These are phyloP conservation scores for Sugiyamaella smithiae DNA, from an alignment of 805 yeast genomes.

Conservation along the genomic window DNA sequence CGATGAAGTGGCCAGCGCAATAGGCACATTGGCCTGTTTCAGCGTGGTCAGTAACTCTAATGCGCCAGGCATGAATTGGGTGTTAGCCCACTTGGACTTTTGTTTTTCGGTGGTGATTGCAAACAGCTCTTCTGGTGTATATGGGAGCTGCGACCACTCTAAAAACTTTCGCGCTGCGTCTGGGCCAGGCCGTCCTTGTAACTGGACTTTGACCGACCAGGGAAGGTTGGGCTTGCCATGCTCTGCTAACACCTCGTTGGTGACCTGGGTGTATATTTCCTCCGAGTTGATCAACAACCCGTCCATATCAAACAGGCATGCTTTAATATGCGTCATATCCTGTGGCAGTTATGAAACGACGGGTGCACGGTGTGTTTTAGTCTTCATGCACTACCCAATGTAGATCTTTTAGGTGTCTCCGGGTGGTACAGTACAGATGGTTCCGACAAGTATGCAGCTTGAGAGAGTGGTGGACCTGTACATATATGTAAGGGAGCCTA, in stretches of 20 bases:
- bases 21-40: constrained; percentile 56
- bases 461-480: too few relatives aligned
- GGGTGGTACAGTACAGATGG: too few relatives aligned
- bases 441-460: too few relatives aligned
- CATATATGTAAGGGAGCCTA: too few relatives aligned
- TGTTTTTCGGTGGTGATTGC: constrained; percentile 53
- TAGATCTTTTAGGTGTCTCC: too few relatives aligned
- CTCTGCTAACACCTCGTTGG: constrained; percentile 60
- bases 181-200: constrained; percentile 91
- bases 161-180: constrained; percentile 65
- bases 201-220: constrained; percentile 83
- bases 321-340: constrained; percentile 41
- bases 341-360: too few relatives aligned
- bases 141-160: constrained; percentile 64
- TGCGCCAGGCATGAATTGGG: constrained; percentile 82
- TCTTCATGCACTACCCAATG: neutral
- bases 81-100: constrained; percentile 55
- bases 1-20: constrained; percentile 91
- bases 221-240: constrained; percentile 75
- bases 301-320: constrained; percentile 87
- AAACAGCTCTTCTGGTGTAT: constrained; percentile 63
- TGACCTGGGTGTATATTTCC: constrained; percentile 79
- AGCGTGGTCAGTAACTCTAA: constrained; percentile 59
- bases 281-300: constrained; percentile 92
- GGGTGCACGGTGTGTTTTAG: too few relatives aligned